Evolutionary conservation across 805 yeast species (phyloP).

Genomic region (Brettanomyces bruxellensis): DNA sequence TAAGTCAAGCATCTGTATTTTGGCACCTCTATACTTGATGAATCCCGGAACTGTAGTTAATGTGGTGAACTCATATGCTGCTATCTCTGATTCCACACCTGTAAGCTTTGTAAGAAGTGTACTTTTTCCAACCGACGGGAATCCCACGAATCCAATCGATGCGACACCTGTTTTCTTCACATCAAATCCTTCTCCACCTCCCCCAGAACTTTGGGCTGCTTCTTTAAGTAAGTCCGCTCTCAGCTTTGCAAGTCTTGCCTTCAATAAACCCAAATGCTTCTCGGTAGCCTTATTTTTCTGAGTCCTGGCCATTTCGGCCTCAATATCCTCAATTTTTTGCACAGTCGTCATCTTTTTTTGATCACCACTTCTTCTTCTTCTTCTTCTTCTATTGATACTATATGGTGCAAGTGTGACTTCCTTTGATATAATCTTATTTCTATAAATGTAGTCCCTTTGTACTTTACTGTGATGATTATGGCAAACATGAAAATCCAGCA

Average conservation of each 20-base stretch:
- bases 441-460: too few species aligned
- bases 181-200: conserved; percentile 91
- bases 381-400: background rate
- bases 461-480: too few species aligned
- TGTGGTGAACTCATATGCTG: conserved; percentile 96
- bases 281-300: conserved; percentile 98
- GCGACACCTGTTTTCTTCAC: conserved; percentile 99
- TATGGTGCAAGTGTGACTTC: too few species aligned
- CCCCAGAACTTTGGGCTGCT: conserved; percentile 76
- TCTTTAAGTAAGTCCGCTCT: conserved; percentile 84
- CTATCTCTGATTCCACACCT: conserved; percentile 96
- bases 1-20: conserved; percentile 88
- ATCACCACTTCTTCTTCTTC: background rate
- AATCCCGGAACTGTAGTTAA: conserved; percentile 97
- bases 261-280: conserved; percentile 93
- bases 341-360: conserved; percentile 47
- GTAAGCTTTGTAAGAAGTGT: conserved; percentile 83
- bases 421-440: too few species aligned
- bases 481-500: too few species aligned
- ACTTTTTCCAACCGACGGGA: conserved; percentile 91
- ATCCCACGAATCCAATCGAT: conserved; percentile 94
- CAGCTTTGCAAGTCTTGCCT: conserved; percentile 92
- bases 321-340: conserved; percentile 76
- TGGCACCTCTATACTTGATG: conserved; percentile 93
- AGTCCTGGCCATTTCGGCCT: conserved; percentile 96